Evolutionary conservation across 495 filamentous ascomycete species (phyloP).

Genomic region (Friedmanniomyces simplex): DNA sequence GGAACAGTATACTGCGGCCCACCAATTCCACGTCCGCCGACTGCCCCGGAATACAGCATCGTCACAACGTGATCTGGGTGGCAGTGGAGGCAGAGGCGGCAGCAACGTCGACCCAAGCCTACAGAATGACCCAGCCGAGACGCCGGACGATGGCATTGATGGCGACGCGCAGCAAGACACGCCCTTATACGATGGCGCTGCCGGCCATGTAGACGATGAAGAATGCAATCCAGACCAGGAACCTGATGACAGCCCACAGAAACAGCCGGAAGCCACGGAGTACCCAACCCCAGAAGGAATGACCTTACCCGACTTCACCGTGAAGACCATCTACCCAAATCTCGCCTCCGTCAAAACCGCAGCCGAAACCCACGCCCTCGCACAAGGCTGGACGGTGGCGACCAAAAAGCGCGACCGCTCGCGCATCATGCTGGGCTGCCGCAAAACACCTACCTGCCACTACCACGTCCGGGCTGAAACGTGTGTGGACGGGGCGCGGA

Average conservation of each 20-base stretch:
- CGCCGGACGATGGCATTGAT: neutral
- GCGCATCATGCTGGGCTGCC: neutral
- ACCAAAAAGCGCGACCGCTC: constrained; percentile 2
- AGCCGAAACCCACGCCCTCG: neutral
- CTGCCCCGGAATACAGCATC: neutral
- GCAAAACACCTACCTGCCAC: neutral
- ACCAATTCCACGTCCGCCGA: neutral
- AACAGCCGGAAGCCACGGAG: neutral
- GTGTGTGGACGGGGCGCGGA: neutral
- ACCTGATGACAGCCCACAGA: neutral
- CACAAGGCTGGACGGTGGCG: neutral
- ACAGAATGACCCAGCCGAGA: neutral
- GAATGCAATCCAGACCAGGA: neutral
- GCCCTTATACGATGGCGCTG: neutral
- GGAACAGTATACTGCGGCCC: neutral
- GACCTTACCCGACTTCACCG: neutral
- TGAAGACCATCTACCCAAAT: neutral
- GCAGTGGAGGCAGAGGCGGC: neutral
- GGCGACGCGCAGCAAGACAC: neutral
- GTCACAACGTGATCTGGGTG: neutral
- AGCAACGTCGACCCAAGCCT: neutral
- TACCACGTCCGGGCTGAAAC: constrained; percentile 1
- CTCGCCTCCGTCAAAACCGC: neutral
- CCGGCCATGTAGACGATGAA: neutral
- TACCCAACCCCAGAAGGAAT: neutral